Evolutionary conservation across 78 protist species (phyloP).

Genomic region (Dictyostelium firmibasis): DNA sequence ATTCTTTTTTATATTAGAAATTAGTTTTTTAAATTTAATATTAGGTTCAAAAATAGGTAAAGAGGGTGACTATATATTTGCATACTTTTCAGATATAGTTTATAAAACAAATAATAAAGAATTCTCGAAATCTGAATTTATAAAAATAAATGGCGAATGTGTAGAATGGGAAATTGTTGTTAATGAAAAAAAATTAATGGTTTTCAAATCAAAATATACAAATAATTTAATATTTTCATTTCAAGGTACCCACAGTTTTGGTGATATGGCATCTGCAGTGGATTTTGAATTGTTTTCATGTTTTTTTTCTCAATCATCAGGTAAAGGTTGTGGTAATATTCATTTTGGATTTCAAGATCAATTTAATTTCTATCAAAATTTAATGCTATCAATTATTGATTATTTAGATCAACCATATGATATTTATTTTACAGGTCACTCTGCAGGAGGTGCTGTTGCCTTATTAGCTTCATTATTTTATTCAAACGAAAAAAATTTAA

Average conservation of each 20-base stretch:
- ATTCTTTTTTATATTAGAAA: not conserved
- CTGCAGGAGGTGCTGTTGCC: not conserved
- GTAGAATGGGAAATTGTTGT: not conserved
- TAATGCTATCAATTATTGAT: not conserved
- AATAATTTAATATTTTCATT: constrained; percentile 9
- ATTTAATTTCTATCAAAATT: not conserved
- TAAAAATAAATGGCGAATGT: not conserved
- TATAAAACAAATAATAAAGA: not conserved
- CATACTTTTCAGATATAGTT: not conserved
- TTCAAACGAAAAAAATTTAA: not conserved
- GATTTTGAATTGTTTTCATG: not conserved
- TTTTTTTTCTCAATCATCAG: not conserved
- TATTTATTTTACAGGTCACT: constrained; percentile 30
- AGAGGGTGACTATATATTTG: constrained; percentile 33
- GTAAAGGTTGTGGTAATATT: constrained; percentile 1
- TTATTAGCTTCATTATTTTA: not conserved
- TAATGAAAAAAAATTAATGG: not conserved
- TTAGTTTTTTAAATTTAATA: not conserved
- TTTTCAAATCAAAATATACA: not conserved
- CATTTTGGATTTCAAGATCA: constrained; percentile 4
- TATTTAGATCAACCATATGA: constrained; percentile 14
- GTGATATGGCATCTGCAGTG: not conserved
- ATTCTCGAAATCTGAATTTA: not conserved
- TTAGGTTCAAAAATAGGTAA: not conserved
- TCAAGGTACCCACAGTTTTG: not conserved